Base-by-base conservation (phyloP, 2,329 filamentous ascomycete genomes). In the Monosporascus sp. region DNA sequence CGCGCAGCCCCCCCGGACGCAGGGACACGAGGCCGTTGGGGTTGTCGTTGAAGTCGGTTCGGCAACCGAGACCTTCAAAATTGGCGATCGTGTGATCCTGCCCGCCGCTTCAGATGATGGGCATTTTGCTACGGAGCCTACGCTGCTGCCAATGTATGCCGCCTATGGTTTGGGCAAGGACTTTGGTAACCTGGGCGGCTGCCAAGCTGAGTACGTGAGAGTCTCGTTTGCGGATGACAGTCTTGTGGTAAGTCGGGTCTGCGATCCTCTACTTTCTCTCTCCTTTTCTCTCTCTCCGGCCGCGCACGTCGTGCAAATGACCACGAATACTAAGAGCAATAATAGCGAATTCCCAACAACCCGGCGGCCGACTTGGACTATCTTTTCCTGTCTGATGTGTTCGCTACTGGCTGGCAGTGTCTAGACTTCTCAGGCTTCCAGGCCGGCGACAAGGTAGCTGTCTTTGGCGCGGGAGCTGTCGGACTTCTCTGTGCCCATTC, bases 1-100 rank as follows among this genome's bases (percentile, higher is more conserved):
- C 27, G 5, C 27, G 1, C 53, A 58, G 0, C 50, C 59, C 1
- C 67, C 67, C 1, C 66, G 48, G 7, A 48, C 44, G 4, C 44
- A 69, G 9, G 73, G 73, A 15, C 72, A 76, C 56, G 74, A 76
- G 60, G 71, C 71, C 43, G 65, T 74, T n/a, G 73, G 74, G n/a
- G 50, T 67, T 39, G 62, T 76, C 5, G 57, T 63, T 25, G 58
- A 64, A 17, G 54, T 73, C 27, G 75, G 75, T 5, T 49, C 61
- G 3, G 65, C 59, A 11, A 71, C 74, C 5, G 62, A 58, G 6
- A 61, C 60, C 18, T 58, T 75, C 49, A 61, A 66, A 37, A 49
- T 61, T 3, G 74, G 73, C 4, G 72, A 77, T 47, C 60, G 69
- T 24, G 72, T 73, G 74, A 68, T 73, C n/a, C 68, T 73, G 54